These are phyloP conservation scores for Pyrenula massariospora DNA, from an alignment of 495 filamentous ascomycete genomes.

Conservation along the genomic window DNA sequence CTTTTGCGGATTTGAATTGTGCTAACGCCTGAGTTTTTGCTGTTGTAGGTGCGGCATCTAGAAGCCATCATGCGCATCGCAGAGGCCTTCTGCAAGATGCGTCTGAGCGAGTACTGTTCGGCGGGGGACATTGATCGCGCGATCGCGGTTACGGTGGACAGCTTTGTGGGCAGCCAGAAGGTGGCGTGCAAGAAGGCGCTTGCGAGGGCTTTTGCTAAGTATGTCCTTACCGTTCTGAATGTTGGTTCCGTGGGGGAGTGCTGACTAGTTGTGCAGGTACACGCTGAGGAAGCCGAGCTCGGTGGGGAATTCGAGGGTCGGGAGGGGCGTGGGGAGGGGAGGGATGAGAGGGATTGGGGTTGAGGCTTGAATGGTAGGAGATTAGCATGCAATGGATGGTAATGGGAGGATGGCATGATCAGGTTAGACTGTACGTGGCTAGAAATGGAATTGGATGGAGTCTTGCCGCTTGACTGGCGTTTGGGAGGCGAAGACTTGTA, in stretches of 20 bases:
- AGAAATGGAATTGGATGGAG: too few relatives aligned
- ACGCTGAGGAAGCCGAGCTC: not conserved
- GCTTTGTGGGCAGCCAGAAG: conserved; percentile 93
- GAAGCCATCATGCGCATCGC: conserved; percentile 94
- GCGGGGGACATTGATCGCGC: conserved; percentile 88
- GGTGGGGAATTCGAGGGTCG: not conserved
- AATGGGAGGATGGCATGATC: too few relatives aligned
- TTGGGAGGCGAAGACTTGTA: too few relatives aligned
- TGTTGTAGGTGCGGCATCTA: conserved; percentile 80
- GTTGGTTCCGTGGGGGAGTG: not conserved
- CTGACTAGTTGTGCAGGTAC: not conserved
- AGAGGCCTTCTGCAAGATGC: conserved; percentile 92
- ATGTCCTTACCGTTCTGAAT: conserved; percentile 29
- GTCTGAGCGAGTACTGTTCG: conserved; percentile 84
- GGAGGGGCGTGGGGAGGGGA: not conserved
- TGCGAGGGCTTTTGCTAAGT: conserved; percentile 94
- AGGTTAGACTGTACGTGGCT: too few relatives aligned
- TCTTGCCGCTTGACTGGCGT: too few relatives aligned
- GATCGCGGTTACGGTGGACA: conserved; percentile 93
- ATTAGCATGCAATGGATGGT: too few relatives aligned
- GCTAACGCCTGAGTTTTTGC: too few relatives aligned
- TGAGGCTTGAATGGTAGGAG: not conserved
- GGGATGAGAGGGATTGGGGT: not conserved
- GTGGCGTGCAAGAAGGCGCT: conserved; percentile 96
- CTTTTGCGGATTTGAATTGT: not conserved